Conservation (phyloP, 2,329 filamentous ascomycete genomes). For the Diaporthe citri region DNA sequence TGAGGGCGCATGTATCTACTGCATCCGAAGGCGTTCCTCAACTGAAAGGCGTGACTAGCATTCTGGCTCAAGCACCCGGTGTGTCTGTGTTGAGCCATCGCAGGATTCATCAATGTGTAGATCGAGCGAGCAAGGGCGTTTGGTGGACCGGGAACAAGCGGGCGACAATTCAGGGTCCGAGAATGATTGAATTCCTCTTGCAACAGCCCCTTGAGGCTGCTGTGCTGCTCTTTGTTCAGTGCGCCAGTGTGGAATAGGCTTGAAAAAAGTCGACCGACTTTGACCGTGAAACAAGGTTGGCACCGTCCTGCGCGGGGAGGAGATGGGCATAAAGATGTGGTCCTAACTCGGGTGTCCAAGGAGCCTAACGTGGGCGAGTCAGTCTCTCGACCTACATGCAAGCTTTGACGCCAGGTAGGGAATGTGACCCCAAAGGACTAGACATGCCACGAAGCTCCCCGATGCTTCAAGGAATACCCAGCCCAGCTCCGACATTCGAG, state of each 20-base stretch:
- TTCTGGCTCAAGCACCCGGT: neutral
- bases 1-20: neutral
- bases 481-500: neutral
- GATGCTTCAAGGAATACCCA: neutral
- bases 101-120: neutral
- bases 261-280: neutral
- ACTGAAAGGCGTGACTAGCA: neutral
- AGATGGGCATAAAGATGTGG: neutral
- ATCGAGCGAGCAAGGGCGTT: slow-evolving; percentile 4
- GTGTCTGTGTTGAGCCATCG: neutral
- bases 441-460: neutral
- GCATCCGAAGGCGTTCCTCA: slow-evolving; percentile 7
- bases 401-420: too few relatives aligned
- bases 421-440: neutral
- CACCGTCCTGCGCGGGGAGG: neutral
- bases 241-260: neutral
- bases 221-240: neutral
- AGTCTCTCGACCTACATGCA: neutral
- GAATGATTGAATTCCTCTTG: neutral
- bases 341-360: neutral
- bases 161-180: neutral
- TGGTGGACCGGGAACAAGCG: neutral
- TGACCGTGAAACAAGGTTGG: neutral
- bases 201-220: neutral
- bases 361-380: neutral